These are phyloP conservation scores for Penicilliopsis zonata DNA, from an alignment of 495 filamentous ascomycete species.

Conservation along the genomic window DNA sequence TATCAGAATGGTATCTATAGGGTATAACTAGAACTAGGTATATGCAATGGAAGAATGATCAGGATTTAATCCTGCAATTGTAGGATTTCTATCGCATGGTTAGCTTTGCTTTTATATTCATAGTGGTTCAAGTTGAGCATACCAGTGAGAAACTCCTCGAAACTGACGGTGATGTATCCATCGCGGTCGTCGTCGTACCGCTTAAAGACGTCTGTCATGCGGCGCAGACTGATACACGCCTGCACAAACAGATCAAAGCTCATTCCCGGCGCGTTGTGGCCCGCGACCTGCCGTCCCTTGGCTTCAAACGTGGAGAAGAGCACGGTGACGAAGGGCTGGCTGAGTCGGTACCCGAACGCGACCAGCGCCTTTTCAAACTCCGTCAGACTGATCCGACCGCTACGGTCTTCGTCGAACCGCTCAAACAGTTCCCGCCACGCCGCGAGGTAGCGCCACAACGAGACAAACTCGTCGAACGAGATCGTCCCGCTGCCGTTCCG, in stretches of 20 bases:
- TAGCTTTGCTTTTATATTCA: no score
- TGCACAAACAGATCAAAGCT: conserved; percentile 97
- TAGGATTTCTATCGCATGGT: conserved; percentile 22
- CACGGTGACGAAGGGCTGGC: conserved; percentile 65
- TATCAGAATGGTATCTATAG: no score
- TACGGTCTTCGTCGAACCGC: conserved; percentile 81
- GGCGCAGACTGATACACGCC: conserved; percentile 87
- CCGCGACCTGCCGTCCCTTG: conserved; percentile 23
- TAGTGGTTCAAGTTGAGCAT: neutral
- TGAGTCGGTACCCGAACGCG: conserved; percentile 89
- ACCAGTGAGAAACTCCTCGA: conserved; percentile 70
- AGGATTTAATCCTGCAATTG: conserved; percentile 26
- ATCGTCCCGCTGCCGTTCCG: conserved; percentile 74
- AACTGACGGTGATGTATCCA: conserved; percentile 76
- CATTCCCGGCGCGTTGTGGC: conserved; percentile 48
- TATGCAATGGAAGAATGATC: conserved; percentile 5
- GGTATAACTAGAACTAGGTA: conserved; percentile 4
- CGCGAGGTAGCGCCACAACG: conserved; percentile 87
- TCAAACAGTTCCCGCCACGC: conserved; percentile 93
- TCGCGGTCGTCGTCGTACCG: conserved; percentile 95
- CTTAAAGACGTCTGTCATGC: conserved; percentile 99
- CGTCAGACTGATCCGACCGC: conserved; percentile 70
- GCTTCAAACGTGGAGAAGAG: conserved; percentile 61
- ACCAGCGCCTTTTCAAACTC: conserved; percentile 89
- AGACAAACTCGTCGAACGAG: conserved; percentile 88